These are phyloP conservation scores for Termitomyces sp. DNA, from an alignment of 768 basidiomycete genomes.

Conservation along the genomic window DNA sequence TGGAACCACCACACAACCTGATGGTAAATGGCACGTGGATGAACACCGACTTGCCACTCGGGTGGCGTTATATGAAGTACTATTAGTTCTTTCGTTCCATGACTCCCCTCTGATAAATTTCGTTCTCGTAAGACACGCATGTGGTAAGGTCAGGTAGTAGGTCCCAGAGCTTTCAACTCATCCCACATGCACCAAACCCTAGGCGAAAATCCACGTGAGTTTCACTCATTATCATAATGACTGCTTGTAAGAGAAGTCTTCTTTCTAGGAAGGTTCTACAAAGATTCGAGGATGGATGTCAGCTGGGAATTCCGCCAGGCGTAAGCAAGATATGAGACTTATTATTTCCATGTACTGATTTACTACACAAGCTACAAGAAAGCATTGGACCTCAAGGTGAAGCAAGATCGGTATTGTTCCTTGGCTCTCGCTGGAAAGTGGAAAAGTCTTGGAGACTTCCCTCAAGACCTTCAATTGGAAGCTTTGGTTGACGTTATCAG, in stretches of 20 bases:
- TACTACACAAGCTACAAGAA: conserved; percentile 45
- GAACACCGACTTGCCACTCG: conserved; percentile 39
- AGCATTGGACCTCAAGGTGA: conserved; percentile 59
- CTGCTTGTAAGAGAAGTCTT: background rate
- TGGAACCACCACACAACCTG: conserved; percentile 71
- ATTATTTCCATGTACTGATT: background rate
- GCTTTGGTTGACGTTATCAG: conserved; percentile 73
- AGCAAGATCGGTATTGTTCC: conserved; percentile 66
- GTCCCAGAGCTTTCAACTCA: background rate
- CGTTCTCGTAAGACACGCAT: conserved; percentile 41
- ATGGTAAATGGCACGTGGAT: conserved; percentile 39
- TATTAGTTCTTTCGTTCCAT: conserved; percentile 16
- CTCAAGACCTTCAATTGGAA: conserved; percentile 74
- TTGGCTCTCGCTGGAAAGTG: conserved; percentile 42
- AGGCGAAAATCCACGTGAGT: conserved; percentile 55
- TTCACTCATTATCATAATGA: background rate
- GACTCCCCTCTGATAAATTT: background rate
- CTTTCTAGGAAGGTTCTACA: conserved; percentile 31
- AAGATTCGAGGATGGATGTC: conserved; percentile 61
- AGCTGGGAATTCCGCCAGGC: conserved; percentile 64
- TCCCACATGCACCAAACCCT: background rate
- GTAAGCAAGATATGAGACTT: conserved; percentile 27
- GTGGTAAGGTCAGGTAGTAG: conserved; percentile 34
- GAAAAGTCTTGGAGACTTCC: conserved; percentile 52
- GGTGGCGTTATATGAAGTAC: conserved; percentile 79